Evolutionary conservation across 768 basidiomycete genomes (phyloP).

Genomic region (Hygrophorus russula): DNA sequence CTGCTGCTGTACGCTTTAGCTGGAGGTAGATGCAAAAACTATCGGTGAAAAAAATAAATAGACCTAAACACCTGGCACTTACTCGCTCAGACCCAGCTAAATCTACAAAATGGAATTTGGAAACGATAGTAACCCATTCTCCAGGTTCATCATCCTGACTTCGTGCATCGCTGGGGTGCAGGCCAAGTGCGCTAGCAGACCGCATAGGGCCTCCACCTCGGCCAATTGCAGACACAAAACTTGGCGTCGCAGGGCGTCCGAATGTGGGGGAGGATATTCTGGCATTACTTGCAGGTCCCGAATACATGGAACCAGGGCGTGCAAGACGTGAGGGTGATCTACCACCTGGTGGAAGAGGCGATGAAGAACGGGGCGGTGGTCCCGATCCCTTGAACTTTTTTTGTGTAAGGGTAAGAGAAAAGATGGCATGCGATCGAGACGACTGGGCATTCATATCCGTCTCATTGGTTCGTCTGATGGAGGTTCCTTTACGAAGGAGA

Average conservation of each 20-base stretch:
- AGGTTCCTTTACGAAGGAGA: slow-evolving; percentile 80
- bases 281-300: slow-evolving; percentile 23
- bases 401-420: slow-evolving; percentile 89
- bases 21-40: slow-evolving; percentile 20
- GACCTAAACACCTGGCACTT: slow-evolving; percentile 18
- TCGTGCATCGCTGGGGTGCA: slow-evolving; percentile 41
- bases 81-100: slow-evolving; percentile 94
- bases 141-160: slow-evolving; percentile 51
- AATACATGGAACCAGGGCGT: slow-evolving; percentile 73
- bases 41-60: slow-evolving; percentile 5
- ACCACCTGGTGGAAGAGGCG: slow-evolving; percentile 62
- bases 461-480: slow-evolving; percentile 88
- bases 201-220: slow-evolving; percentile 48
- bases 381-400: slow-evolving; percentile 72
- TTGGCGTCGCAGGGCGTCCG: slow-evolving; percentile 69
- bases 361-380: slow-evolving; percentile 61
- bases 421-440: slow-evolving; percentile 97
- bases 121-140: slow-evolving; percentile 84
- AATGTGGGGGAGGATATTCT: slow-evolving; percentile 71
- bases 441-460: slow-evolving; percentile 99
- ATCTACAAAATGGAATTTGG: slow-evolving; percentile 98
- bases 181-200: slow-evolving; percentile 72
- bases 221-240: slow-evolving; percentile 65
- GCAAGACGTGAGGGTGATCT: slow-evolving; percentile 71
- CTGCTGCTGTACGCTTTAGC: slow-evolving; percentile 94